phyloP scores from a whole-genome alignment of 352 stramenopile species.

The Globisporangium alternatum region DNA sequence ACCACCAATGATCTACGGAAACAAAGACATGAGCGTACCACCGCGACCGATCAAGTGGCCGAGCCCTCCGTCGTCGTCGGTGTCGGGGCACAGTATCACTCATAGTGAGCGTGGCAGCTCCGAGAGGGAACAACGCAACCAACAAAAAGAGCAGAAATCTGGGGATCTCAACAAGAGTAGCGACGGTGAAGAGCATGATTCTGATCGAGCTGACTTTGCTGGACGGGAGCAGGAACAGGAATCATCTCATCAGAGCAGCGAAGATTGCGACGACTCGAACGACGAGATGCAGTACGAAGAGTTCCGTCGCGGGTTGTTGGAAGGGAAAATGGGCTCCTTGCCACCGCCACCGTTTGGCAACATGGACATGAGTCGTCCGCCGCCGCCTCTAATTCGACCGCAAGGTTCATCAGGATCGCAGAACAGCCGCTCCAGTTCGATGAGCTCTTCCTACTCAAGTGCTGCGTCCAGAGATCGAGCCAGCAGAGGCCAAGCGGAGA shows the following conservation, averaged over 20 bases:
- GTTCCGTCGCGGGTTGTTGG: constrained; percentile 11
- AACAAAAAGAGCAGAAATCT: constrained; percentile 6
- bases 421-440: constrained; percentile 11
- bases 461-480: neutral
- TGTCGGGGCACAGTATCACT: constrained; percentile 18
- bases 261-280: constrained; percentile 1
- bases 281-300: constrained; percentile 16
- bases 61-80: constrained; percentile 28
- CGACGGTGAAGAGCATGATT: neutral
- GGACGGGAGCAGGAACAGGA: neutral
- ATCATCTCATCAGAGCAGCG: neutral
- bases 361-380: constrained; percentile 43
- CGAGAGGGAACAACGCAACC: neutral
- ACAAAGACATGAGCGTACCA: constrained; percentile 38
- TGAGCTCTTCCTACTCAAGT: neutral
- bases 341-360: constrained; percentile 33
- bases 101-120: neutral
- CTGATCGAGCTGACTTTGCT: neutral
- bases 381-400: constrained; percentile 4
- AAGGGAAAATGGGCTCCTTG: constrained; percentile 24
- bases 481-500: neutral
- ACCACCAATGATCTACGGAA: constrained; percentile 27
- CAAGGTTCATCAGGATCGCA: neutral
- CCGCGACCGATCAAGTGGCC: constrained; percentile 27
- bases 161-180: neutral